A percentile compares a stretch with the other conserved stretches of the same genome.
phyloP scores from a whole-genome alignment of 1,139 yeast genomes.

The Protomyces pachydermus region DNA sequence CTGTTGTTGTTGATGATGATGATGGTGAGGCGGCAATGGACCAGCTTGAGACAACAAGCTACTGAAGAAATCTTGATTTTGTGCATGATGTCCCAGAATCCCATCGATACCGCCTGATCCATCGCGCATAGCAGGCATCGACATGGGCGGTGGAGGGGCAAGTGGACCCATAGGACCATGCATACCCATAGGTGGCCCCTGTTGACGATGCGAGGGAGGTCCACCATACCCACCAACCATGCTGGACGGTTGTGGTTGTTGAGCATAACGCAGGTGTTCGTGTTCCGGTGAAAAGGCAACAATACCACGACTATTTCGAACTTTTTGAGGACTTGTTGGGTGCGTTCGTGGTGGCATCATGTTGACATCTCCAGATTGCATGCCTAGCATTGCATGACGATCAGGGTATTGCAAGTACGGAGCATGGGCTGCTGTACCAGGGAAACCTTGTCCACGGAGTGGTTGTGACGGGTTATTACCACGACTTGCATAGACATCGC shows the following conservation, averaged over 20 bases:
- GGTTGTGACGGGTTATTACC: not conserved
- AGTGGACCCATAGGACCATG: not conserved
- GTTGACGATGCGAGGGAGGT: not conserved
- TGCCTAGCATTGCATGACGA: not conserved
- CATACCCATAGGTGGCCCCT: not conserved
- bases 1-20: not conserved
- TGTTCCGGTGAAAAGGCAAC: not conserved
- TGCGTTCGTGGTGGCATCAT: not conserved
- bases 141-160: not conserved
- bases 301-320: not conserved
- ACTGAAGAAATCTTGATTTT: constrained; percentile 23
- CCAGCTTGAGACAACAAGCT: constrained; percentile 3
- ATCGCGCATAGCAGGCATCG: constrained; percentile 15
- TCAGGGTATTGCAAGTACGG: not conserved
- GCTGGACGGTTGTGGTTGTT: not conserved
- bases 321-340: not conserved
- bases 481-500: not conserved
- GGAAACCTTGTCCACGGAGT: not conserved
- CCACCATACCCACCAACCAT: not conserved
- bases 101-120: not conserved
- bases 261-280: not conserved
- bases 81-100: constrained; percentile 16
- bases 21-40: too few relatives aligned
- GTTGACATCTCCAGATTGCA: not conserved
- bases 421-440: not conserved